Evolutionary conservation across 2,329 filamentous ascomycete genomes (phyloP), one percentile per base, ranked within the genome.

Genomic region (Alternaria angustiovoidea): DNA sequence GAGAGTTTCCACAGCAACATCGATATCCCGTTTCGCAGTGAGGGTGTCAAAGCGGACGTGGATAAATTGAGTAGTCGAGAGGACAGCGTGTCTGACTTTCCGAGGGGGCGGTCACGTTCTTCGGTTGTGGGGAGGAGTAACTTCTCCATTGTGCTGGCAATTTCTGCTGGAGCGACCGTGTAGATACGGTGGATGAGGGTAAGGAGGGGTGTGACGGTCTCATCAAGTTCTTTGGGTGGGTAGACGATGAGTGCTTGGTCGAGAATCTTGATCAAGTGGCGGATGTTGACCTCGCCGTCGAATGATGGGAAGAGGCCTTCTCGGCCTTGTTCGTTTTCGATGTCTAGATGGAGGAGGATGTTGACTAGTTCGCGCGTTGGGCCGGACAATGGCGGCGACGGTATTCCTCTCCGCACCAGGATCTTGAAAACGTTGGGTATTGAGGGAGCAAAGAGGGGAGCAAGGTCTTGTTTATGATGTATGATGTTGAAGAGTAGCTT

Each of bases 401-500:
- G 81, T 3, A 88, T 82, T 9, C 89, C 82, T 14, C 88, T 87
- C 64, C 85, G 85, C 30, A 79, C 78, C 16, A 98, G 82, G 18
- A 97, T 85, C 44, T 87, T 86, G 57, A 94, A 82, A 28, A 98
- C 86, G 60, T 88, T 84, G 11, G 88, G 85, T 42, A 96, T 85
- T 3, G 90, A 88, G 22, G 86, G 81, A 1, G 87, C 87, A 73
- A 97, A 96, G 0, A 83, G 79, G 0, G 82, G 76, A 5, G 81
- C 79, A 26, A 89, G 83, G 42, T 89, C 84, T 4, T 88, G 87
- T 70, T 89, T 90, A 71, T 89, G 88, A 69, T 94, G 89, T 2
- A 91, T 91, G 54, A 97, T 84, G 77, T 97, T 97, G 83, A 96
- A 98, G 52, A 96, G 81, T 41, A 98, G 84, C 73, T 96, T 97